Base-by-base conservation (phyloP, 768 basidiomycete genomes). In the Asterophora parasitica region DNA sequence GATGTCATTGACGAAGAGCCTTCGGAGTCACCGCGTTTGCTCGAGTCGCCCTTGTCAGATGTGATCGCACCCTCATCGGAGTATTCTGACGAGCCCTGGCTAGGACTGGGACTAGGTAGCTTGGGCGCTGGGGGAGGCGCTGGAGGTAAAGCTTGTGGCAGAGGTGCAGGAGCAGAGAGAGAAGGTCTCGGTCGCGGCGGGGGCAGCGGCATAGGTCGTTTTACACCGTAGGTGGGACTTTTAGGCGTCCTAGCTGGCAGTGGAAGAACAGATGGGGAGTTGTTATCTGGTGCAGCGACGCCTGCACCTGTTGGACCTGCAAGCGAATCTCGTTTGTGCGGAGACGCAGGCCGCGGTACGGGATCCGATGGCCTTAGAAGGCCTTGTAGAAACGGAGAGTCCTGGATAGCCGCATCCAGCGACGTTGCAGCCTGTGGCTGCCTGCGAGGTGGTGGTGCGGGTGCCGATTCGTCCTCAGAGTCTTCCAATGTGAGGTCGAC, bases 401-500 rank as follows among this genome's bases (percentile, higher is more conserved):
- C 42, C 17, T 46, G 41, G 31, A 54, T 15, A 11, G 49, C 47
- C 16, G 23, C 45, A 20, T 46, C 48, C 40, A 44, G 32, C 40
- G 47, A 30, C 15, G 9, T 15, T 10, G 3, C 30, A 31, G 8
- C 9, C 9, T 12, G 30, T 2, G 30, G 23, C 6, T 6, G 23
- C 23, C 23, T 23, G 23, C 6, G 23, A 23, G 44, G 44, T 27
- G 31, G 28, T 26, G 34, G 30, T 13, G 43, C 26, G 37, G 43
- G 1, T n/a, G n/a, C 16, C n/a, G 20, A 26, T n/a, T 46, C 48
- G 1, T 37, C 32, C 26, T 50, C 53, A 27, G 53, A 47, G 33
- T 45, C 42, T 19, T 39, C 37, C 23, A 37, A 15, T 16, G 52
- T 53, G 19, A 53, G 52, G 44, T 54, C 49, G 11, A 54, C 44